Base-by-base conservation (phyloP, 768 basidiomycete genomes). In the Termitomyces eurrhizus region DNA sequence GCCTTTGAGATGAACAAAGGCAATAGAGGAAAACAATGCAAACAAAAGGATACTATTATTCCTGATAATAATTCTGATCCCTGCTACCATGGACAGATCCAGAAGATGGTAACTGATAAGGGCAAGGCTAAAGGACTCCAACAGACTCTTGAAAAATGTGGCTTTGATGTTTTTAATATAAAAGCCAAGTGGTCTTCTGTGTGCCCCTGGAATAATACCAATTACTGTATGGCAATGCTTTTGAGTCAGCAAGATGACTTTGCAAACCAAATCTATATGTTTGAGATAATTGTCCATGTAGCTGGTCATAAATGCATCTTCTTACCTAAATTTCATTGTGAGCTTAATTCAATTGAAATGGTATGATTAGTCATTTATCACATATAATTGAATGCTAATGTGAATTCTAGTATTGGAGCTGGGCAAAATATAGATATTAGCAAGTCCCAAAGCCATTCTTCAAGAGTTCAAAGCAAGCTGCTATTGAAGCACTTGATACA, bases 71-170 rank as follows among this genome's bases (percentile, higher is more conserved):
- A 56, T 56, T 76, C 77, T 7, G 9, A 44, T 21, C 29, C 62
- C 5, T 56, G 65, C 33, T 55, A 57, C 44, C 68, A 65, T 8
- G 74, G 77, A 2, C 62, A 68, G 18, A 1, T 59, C 1, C 78
- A 79, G 58, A 68, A 67, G 53, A 80, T 81, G 78, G 75, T 67
- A 11, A 51, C 68, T 0, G 42, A 54, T 1, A 49, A 69, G 54
- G 73, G 79, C 1, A 0, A 61, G n/a, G 67, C 68, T 37, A 78
- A 80, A 60, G 77, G 79, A 0, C 61, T 77, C 1, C 12, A 46
- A 46, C 45, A 46, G 45, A 13, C 45, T 46, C 45, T 46, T 26
- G 12, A 46, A 11, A 24, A 46, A 46, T 5, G 24, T 26, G 13
- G 24, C 5, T 46, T 46, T 5, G 4, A 46, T 46, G 45, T 46